phyloP scores from a whole-genome alignment of 2,329 filamentous ascomycete genomes.

The Endocalyx cinctus region DNA sequence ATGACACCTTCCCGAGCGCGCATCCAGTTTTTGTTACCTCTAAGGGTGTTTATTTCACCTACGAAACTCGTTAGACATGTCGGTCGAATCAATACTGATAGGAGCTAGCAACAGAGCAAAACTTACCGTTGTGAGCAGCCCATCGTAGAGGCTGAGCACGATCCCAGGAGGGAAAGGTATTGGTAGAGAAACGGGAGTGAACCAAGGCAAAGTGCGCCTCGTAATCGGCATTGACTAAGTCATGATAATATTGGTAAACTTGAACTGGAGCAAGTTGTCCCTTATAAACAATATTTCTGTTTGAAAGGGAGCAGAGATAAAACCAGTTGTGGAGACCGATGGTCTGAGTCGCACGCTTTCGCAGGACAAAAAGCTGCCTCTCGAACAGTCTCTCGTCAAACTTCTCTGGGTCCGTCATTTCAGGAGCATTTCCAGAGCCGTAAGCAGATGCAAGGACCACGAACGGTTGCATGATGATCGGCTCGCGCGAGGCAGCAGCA shows the following conservation, averaged over 20 bases:
- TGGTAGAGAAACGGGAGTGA: slow-evolving; percentile 95
- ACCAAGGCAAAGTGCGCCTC: slow-evolving; percentile 96
- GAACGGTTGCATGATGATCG: slow-evolving; percentile 91
- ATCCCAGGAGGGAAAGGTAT: slow-evolving; percentile 98
- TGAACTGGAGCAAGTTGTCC: slow-evolving; percentile 90
- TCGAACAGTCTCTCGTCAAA: slow-evolving; percentile 88
- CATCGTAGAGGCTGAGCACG: slow-evolving; percentile 92
- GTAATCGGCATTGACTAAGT: slow-evolving; percentile 94
- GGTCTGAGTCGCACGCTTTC: slow-evolving; percentile 91
- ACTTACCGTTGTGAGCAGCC: slow-evolving; percentile 87
- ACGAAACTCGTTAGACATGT: slow-evolving; percentile 20
- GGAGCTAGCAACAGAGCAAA: too few relatives aligned
- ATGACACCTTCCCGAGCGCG: slow-evolving; percentile 91
- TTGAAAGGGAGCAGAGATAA: slow-evolving; percentile 92
- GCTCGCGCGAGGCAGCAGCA: slow-evolving; percentile 88
- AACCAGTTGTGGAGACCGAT: slow-evolving; percentile 98
- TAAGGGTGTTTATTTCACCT: slow-evolving; percentile 91
- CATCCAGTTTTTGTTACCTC: slow-evolving; percentile 99
- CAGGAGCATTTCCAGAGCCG: slow-evolving; percentile 73
- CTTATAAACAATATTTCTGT: slow-evolving; percentile 99
- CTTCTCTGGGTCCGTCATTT: slow-evolving; percentile 69
- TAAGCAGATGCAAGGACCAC: slow-evolving; percentile 84
- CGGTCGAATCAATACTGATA: too few relatives aligned
- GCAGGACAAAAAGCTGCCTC: slow-evolving; percentile 86
- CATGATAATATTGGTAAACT: slow-evolving; percentile 97